phyloP scores from a whole-genome alignment of 805 yeast genomes.

The Clavispora carvajalis region DNA sequence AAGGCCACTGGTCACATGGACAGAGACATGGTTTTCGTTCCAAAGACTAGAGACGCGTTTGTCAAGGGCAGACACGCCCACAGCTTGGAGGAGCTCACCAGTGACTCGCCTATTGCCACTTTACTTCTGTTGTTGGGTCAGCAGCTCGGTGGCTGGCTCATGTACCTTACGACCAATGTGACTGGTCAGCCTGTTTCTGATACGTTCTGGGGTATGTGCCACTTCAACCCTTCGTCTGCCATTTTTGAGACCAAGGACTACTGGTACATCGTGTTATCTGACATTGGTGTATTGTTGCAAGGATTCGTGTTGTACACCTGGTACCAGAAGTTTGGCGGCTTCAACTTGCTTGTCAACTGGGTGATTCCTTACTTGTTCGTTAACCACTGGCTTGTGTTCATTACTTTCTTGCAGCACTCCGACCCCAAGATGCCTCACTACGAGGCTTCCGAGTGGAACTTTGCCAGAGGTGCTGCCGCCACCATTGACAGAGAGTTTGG shows the following conservation, averaged over 20 bases:
- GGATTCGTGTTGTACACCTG: conserved; percentile 51
- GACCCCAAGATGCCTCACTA: conserved; percentile 79
- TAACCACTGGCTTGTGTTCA: conserved; percentile 87
- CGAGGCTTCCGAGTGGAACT: conserved; percentile 70
- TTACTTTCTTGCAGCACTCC: conserved; percentile 80
- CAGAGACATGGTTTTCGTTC: conserved; percentile 83
- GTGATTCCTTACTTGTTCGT: conserved; percentile 72
- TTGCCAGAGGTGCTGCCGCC: conserved; percentile 87
- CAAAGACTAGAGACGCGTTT: conserved; percentile 59
- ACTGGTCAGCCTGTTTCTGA: conserved; percentile 63
- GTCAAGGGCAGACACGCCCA: conserved; percentile 31
- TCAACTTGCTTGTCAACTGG: conserved; percentile 64
- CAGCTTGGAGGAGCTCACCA: conserved; percentile 51
- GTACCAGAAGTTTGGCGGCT: conserved; percentile 57
- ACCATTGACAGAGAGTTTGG: conserved; percentile 84
- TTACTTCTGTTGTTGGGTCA: conserved; percentile 53
- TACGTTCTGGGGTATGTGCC: conserved; percentile 49
- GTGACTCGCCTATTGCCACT: conserved; percentile 70
- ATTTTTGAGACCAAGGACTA: conserved; percentile 69
- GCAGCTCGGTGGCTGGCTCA: conserved; percentile 75
- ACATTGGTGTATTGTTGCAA: conserved; percentile 62
- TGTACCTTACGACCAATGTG: conserved; percentile 61
- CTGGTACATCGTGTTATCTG: conserved; percentile 66
- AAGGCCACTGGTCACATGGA: conserved; percentile 82
- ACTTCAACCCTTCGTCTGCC: conserved; percentile 70